These are phyloP conservation scores for Naegleria gruberi DNA, from an alignment of 208 protist genomes.

Conservation along the genomic window DNA sequence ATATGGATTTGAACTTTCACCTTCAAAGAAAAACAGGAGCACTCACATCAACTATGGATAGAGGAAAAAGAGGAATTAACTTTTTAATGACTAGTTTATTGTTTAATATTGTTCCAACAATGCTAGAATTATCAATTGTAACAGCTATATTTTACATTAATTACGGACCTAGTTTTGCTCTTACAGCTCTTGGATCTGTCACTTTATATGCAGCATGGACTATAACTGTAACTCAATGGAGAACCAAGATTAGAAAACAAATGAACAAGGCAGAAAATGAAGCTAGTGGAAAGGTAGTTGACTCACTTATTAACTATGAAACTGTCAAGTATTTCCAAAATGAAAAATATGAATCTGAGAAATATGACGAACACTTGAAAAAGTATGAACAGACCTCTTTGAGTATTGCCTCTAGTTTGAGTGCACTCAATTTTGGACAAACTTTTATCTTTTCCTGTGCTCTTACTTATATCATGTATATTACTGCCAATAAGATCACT, in stretches of 20 bases:
- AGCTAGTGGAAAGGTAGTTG: constrained; percentile 68
- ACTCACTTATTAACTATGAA: constrained; percentile 87
- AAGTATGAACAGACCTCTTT: constrained; percentile 23
- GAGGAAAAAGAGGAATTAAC: constrained; percentile 77
- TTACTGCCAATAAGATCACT: constrained; percentile 41
- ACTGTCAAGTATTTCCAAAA: constrained; percentile 86
- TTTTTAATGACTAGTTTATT: constrained; percentile 68
- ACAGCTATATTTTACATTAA: constrained; percentile 62
- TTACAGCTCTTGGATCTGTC: constrained; percentile 65
- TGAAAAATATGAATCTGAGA: constrained; percentile 61
- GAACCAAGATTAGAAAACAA: constrained; percentile 63
- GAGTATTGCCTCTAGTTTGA: background rate
- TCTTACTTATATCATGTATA: background rate
- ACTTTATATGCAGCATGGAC: constrained; percentile 73
- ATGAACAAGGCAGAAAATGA: constrained; percentile 81
- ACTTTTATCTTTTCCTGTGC: background rate
- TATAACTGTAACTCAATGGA: constrained; percentile 50
- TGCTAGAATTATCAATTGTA: constrained; percentile 79
- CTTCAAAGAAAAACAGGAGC: constrained; percentile 45
- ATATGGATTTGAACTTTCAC: constrained; percentile 15
- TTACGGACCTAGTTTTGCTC: constrained; percentile 67
- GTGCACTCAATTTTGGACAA: constrained; percentile 2
- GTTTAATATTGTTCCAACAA: constrained; percentile 79
- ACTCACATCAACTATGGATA: constrained; percentile 75
- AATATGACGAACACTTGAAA: constrained; percentile 58